Base-by-base conservation (phyloP, 31 red algal species). In the Odonthalia washingtoniensis region DNA sequence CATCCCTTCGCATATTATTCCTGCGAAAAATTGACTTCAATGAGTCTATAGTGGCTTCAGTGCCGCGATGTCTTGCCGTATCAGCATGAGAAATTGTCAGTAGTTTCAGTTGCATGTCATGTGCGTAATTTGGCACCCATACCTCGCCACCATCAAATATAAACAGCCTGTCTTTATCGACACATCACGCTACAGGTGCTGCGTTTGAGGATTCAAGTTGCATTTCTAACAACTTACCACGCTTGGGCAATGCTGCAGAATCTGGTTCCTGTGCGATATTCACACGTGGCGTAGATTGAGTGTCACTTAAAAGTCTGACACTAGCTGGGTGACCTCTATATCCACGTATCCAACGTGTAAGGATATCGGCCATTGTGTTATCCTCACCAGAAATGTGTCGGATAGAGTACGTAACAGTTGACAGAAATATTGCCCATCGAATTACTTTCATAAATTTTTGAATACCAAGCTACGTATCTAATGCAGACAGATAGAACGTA, bases 371-470 rank as follows among this genome's bases (percentile, higher is more conserved):
- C 14, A 75, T 46, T 6, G 53, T 45, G 41, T 75, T 86, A 3
- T 24, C 4, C 1, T 36, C 26, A n/a, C 83, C 70, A 2, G 26
- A 5, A 16, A 75, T 65, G 46, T 86, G 83, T 43, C 75, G 49
- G 32, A 86, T 76, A 1, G 61, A 3, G 43, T 86, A 76, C 0
- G 6, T 32, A 45, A 86, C 57, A 1, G 31, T 46, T 0, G 83
- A 86, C 1, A 86, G 44, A 39, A 74, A 86, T 1, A 75, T 4
- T 34, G 83, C 83, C 83, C 70, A 86, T 33, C 83, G 66, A 36
- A 70, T 40, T 0, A 86, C 2, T 39, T 86, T 86, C 2, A 67
- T 26, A 1, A 70, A 36, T 9, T 67, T 37, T 17, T 83, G 80
- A 30, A 31, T 36, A 2, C 80, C 80, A 5, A 83, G 65, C 1